phyloP scores from a whole-genome alignment of 1,284 basidiomycete genomes.

The Ceratobasidium sp. region DNA sequence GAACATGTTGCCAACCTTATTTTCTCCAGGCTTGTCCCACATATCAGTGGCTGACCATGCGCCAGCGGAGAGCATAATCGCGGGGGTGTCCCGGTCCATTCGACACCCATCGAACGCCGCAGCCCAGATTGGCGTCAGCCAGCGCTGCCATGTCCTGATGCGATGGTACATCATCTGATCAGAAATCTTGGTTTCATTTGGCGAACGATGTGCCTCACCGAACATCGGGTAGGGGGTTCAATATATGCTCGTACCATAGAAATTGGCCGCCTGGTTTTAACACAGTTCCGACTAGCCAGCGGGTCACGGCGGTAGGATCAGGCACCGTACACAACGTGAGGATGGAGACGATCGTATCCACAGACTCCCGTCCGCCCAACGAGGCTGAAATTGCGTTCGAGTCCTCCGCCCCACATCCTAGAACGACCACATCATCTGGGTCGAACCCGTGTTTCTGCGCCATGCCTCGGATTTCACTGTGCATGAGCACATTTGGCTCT shows the following conservation, averaged over 20 bases:
- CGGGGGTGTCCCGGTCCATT: constrained; percentile 66
- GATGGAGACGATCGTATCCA: constrained; percentile 71
- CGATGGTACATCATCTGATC: constrained; percentile 50
- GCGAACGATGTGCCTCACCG: constrained; percentile 14
- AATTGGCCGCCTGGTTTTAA: constrained; percentile 70
- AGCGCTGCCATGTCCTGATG: constrained; percentile 70
- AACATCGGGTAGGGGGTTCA: constrained; percentile 55
- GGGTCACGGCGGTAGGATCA: constrained; percentile 61
- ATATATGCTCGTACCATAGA: constrained; percentile 75
- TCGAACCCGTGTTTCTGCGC: constrained; percentile 66
- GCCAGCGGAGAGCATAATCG: constrained; percentile 55
- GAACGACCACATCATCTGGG: constrained; percentile 61
- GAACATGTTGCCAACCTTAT: constrained; percentile 66
- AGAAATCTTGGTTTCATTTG: constrained; percentile 13
- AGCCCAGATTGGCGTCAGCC: constrained; percentile 76
- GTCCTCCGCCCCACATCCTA: constrained; percentile 71
- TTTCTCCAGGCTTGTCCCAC: constrained; percentile 62
- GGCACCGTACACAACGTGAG: constrained; percentile 73
- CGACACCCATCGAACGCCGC: constrained; percentile 61
- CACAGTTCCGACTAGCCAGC: constrained; percentile 61
- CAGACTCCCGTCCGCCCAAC: constrained; percentile 57
- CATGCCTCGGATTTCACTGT: constrained; percentile 63
- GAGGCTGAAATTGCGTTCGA: constrained; percentile 61
- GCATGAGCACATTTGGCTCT: constrained; percentile 76
- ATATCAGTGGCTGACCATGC: constrained; percentile 56